Conservation (phyloP, 805 yeast genomes). For the Jamesozyma gamospora region DNA sequence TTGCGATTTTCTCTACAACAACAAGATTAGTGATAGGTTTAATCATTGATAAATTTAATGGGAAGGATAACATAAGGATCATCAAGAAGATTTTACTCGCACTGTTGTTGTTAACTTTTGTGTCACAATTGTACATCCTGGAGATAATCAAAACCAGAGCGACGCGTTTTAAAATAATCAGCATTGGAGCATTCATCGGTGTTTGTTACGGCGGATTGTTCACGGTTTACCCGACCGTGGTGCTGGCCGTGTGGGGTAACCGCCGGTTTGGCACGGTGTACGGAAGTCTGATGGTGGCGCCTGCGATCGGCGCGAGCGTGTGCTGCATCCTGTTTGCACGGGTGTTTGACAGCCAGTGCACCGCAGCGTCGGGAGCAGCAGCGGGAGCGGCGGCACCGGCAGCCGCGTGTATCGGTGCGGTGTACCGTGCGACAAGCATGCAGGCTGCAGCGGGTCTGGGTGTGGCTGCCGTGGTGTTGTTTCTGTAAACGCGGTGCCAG, state of each 20-base stretch:
- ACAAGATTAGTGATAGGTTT: slow-evolving; percentile 60
- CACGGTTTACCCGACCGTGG: slow-evolving; percentile 77
- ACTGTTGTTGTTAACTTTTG: slow-evolving; percentile 29
- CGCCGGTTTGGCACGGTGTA: slow-evolving; percentile 85
- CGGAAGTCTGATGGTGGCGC: slow-evolving; percentile 83
- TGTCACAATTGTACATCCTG: slow-evolving; percentile 30
- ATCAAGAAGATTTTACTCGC: slow-evolving; percentile 18
- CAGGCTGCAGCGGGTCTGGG: no score
- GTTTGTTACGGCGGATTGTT: slow-evolving; percentile 72
- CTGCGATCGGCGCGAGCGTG: slow-evolving; percentile 68
- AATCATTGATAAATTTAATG: slow-evolving; percentile 46
- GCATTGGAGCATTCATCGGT: slow-evolving; percentile 47
- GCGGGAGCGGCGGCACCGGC: no score
- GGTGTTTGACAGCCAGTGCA: slow-evolving; percentile 36
- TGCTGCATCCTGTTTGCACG: slow-evolving; percentile 64
- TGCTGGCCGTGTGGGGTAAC: slow-evolving; percentile 79
- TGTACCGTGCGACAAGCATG: no score
- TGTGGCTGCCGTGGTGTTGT: no score
- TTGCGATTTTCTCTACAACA: slow-evolving; percentile 59
- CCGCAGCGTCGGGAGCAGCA: no score
- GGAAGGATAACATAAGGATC: slow-evolving; percentile 20
- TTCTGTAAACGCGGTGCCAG: no score
- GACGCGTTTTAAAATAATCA: background rate
- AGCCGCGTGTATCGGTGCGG: no score
- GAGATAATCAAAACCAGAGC: background rate